A percentile compares a stretch with the other conserved stretches of the same genome.
These are phyloP conservation scores for Incumbomyces lentus DNA, from an alignment of 2,329 filamentous ascomycete genomes.

Conservation along the genomic window DNA sequence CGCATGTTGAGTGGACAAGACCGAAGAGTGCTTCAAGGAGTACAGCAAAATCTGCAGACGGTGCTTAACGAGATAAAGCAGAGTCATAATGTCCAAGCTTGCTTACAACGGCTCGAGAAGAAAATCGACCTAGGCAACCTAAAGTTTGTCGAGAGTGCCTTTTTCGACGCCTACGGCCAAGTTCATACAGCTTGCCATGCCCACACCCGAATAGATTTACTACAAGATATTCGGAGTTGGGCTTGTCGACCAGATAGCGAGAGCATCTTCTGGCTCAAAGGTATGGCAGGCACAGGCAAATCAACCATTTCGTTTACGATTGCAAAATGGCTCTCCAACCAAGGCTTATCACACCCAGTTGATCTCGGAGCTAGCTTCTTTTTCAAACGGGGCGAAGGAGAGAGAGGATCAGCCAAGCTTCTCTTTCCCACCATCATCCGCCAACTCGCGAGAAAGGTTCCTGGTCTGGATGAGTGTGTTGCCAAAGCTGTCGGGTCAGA, in stretches of 20 bases:
- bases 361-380: slow-evolving; percentile 22
- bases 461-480: slow-evolving; percentile 18
- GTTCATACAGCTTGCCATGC: slow-evolving; percentile 10
- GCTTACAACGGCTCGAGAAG: slow-evolving; percentile 7
- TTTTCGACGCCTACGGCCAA: slow-evolving; percentile 6
- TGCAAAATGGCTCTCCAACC: slow-evolving; percentile 10
- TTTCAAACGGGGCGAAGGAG: slow-evolving; percentile 24
- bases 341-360: not conserved
- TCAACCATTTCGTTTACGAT: slow-evolving; percentile 29
- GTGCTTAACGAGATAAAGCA: slow-evolving; percentile 1
- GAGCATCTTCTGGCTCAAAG: slow-evolving; percentile 27
- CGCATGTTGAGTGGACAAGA: slow-evolving; percentile 5
- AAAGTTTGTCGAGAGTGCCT: slow-evolving; percentile 9
- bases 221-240: slow-evolving; percentile 21
- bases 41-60: not conserved
- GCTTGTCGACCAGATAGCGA: slow-evolving; percentile 12
- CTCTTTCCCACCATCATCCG: slow-evolving; percentile 35
- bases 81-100: slow-evolving; percentile 2
- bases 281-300: slow-evolving; percentile 17
- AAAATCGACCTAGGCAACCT: slow-evolving; percentile 16
- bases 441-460: slow-evolving; percentile 25
- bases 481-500: slow-evolving; percentile 20
- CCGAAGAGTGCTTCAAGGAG: not conserved
- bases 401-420: slow-evolving; percentile 27
- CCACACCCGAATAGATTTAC: not conserved